Evolutionary conservation across 1,284 basidiomycete genomes (phyloP).

Genomic region (Meripilus lineatus): DNA sequence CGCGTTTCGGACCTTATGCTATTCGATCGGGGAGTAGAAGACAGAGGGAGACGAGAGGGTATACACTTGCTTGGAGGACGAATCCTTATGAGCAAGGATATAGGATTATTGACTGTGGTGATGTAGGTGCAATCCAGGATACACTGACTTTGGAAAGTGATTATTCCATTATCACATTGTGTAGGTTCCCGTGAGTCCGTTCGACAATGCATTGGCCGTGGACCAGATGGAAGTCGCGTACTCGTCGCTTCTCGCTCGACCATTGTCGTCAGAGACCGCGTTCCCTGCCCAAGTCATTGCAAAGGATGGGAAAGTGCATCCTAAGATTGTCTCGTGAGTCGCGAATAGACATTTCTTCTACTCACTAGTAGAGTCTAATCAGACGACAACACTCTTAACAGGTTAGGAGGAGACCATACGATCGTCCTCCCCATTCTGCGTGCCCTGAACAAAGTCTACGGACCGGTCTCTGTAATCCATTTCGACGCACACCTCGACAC

Average conservation of each 20-base stretch:
- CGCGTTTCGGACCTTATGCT: slow-evolving; percentile 77
- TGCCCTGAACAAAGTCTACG: slow-evolving; percentile 66
- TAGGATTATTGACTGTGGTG: slow-evolving; percentile 76
- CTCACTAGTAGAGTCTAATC: slow-evolving; percentile 4
- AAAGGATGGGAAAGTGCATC: slow-evolving; percentile 53
- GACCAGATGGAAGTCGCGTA: slow-evolving; percentile 80
- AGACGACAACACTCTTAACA: slow-evolving; percentile 21
- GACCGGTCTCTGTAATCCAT: slow-evolving; percentile 75
- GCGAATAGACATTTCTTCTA: background rate
- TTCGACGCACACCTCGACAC: slow-evolving; percentile 77
- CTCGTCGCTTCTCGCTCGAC: slow-evolving; percentile 57
- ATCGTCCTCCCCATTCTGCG: slow-evolving; percentile 76
- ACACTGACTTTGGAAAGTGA: background rate
- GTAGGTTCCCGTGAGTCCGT: slow-evolving; percentile 65
- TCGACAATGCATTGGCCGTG: slow-evolving; percentile 71
- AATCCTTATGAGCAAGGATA: slow-evolving; percentile 58
- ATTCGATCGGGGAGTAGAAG: slow-evolving; percentile 76
- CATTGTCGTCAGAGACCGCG: slow-evolving; percentile 15
- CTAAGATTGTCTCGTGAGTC: slow-evolving; percentile 59
- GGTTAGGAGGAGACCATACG: slow-evolving; percentile 76
- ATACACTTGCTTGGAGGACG: slow-evolving; percentile 63
- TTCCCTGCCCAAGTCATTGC: slow-evolving; percentile 29
- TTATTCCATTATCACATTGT: background rate
- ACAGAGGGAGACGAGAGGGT: slow-evolving; percentile 50
- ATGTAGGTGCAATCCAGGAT: slow-evolving; percentile 45